Percentiles rank a stretch among this genome's conserved stretches.
Conservation (phyloP, 2,329 filamentous ascomycete genomes). For the Fusarium sublunatum region DNA sequence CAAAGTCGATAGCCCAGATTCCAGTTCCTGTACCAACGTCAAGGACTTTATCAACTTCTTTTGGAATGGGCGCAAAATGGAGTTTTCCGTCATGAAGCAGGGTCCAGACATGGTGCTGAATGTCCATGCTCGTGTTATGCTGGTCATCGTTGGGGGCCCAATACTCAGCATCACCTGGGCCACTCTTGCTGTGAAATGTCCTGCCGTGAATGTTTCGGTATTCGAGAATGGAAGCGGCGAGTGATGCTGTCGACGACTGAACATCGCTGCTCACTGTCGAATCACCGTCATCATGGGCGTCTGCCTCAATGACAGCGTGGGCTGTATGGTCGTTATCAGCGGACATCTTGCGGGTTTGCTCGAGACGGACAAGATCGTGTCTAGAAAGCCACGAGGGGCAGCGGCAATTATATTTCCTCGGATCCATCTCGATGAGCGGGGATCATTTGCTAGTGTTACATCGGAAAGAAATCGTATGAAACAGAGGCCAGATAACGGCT, state of each 20-base stretch:
- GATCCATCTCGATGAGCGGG: background rate
- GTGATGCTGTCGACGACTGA: conserved; percentile 17
- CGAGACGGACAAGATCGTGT: background rate
- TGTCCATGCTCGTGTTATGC: conserved; percentile 18
- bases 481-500: no score
- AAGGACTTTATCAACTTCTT: conserved; percentile 12
- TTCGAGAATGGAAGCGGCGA: conserved; percentile 22
- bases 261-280: conserved; percentile 1
- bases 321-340: background rate
- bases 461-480: background rate
- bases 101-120: conserved; percentile 17
- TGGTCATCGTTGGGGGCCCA: conserved; percentile 22
- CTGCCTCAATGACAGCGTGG: conserved; percentile 3
- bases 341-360: background rate
- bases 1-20: conserved; percentile 34
- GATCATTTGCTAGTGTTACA: background rate
- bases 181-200: conserved; percentile 18
- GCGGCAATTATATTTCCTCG: background rate
- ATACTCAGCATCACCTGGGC: conserved; percentile 15
- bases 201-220: conserved; percentile 20
- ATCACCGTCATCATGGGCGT: conserved; percentile 8
- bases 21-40: conserved; percentile 27
- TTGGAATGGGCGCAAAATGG: conserved; percentile 3
- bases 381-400: background rate
- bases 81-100: conserved; percentile 12